These are phyloP conservation scores for Chimonanthus praecox DNA, from an alignment of 164 flowering plant species.

Conservation along the genomic window DNA sequence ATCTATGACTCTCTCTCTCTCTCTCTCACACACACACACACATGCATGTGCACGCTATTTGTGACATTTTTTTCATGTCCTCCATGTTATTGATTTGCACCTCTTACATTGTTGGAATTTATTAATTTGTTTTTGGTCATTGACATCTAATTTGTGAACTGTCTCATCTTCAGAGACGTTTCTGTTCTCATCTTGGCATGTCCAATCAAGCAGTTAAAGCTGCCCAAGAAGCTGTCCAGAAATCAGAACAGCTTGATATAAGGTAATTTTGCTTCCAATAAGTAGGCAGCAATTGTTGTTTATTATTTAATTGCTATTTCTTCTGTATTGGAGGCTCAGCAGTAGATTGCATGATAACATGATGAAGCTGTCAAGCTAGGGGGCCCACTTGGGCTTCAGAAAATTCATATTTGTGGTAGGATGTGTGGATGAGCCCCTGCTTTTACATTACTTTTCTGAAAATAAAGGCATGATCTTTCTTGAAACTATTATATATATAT, in stretches of 20 bases:
- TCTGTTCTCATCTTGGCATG: constrained; percentile 43
- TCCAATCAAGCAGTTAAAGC: constrained; percentile 38
- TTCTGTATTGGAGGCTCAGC: no score
- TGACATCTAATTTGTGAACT: not conserved
- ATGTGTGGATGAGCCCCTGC: no score
- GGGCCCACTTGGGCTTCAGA: no score
- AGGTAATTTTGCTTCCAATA: constrained; percentile 22
- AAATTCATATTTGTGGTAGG: no score
- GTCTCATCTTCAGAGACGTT: constrained; percentile 24
- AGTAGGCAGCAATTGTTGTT: not conserved
- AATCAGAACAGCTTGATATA: constrained; percentile 44
- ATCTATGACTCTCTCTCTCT: not conserved
- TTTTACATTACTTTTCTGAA: no score
- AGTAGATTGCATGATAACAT: no score
- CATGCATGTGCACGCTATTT: not conserved
- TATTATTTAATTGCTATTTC: not conserved
- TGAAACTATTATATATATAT: no score
- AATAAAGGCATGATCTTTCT: no score
- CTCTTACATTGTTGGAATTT: not conserved
- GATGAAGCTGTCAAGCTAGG: no score
- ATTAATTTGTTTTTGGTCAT: not conserved
- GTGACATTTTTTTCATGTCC: not conserved
- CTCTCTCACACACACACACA: no score
- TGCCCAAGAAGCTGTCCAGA: constrained; percentile 47
- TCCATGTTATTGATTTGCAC: not conserved